Evolutionary conservation across 768 basidiomycete species (phyloP).

Genomic region (Hysterangium stoloniferum): DNA sequence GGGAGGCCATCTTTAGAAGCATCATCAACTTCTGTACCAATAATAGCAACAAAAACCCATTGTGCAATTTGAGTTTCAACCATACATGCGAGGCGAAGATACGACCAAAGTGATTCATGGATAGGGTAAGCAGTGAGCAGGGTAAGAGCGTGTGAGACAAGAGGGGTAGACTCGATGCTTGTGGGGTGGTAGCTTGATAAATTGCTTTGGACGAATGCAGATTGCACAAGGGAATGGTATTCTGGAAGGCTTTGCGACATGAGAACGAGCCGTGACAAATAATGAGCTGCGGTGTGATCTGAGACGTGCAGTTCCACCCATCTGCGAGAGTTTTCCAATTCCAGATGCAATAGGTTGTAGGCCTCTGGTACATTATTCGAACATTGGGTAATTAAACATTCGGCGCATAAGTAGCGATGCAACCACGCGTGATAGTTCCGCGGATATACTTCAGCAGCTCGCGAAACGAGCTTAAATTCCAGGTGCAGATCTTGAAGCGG

Average conservation of each 20-base stretch:
- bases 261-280: slow-evolving; percentile 31
- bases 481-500: slow-evolving; percentile 1
- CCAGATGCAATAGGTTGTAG: slow-evolving; percentile 28
- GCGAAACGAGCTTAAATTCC: slow-evolving; percentile 43
- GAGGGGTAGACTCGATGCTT: not conserved
- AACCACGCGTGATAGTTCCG: slow-evolving; percentile 73
- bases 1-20: not conserved
- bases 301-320: slow-evolving; percentile 64
- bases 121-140: slow-evolving; percentile 44
- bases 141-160: slow-evolving; percentile 34
- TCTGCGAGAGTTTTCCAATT: slow-evolving; percentile 32
- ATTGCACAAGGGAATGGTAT: not conserved
- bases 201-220: too few species aligned
- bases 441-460: slow-evolving; percentile 54
- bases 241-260: slow-evolving; percentile 13
- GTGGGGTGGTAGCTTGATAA: not conserved
- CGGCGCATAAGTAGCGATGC: slow-evolving; percentile 47
- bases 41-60: not conserved
- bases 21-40: not conserved
- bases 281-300: slow-evolving; percentile 59
- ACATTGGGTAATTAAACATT: slow-evolving; percentile 21
- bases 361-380: slow-evolving; percentile 13
- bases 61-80: not conserved
- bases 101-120: slow-evolving; percentile 61
- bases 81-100: slow-evolving; percentile 30